phyloP scores from a whole-genome alignment of 208 protist species.

The Entamoeba nuttalli region DNA sequence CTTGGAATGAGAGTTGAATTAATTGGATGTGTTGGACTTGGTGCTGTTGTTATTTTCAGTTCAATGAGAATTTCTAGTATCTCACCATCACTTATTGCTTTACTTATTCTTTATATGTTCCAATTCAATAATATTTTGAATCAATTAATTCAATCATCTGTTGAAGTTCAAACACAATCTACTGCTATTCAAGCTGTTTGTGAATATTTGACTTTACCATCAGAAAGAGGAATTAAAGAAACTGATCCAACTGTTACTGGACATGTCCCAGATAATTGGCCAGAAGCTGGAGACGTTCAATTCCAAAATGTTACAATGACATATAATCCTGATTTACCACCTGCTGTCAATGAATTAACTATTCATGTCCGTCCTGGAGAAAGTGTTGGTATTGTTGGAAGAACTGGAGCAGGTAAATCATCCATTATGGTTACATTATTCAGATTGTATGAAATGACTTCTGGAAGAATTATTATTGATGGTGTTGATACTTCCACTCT shows the following conservation, averaged over 20 bases:
- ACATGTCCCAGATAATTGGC: neutral
- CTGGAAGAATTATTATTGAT: slow-evolving; percentile 31
- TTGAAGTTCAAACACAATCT: neutral
- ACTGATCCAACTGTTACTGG: neutral
- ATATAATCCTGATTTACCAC: neutral
- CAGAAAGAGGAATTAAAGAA: neutral
- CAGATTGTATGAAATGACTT: slow-evolving; percentile 24
- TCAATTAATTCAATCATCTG: neutral
- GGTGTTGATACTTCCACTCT: slow-evolving; percentile 25
- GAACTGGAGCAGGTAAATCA: slow-evolving; percentile 43
- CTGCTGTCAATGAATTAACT: slow-evolving; percentile 20
- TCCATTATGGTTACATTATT: slow-evolving; percentile 30
- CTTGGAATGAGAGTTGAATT: slow-evolving; percentile 11
- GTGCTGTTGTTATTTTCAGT: neutral
- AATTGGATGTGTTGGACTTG: neutral
- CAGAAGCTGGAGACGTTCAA: neutral
- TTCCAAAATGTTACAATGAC: neutral
- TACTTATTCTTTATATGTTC: neutral
- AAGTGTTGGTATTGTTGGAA: slow-evolving; percentile 41
- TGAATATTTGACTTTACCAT: neutral
- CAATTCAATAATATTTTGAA: neutral
- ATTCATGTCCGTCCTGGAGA: slow-evolving; percentile 23
- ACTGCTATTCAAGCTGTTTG: neutral
- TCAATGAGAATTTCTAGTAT: neutral
- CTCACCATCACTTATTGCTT: neutral